Evolutionary conservation across 768 basidiomycete species (phyloP).

Genomic region (Mycena rosella): DNA sequence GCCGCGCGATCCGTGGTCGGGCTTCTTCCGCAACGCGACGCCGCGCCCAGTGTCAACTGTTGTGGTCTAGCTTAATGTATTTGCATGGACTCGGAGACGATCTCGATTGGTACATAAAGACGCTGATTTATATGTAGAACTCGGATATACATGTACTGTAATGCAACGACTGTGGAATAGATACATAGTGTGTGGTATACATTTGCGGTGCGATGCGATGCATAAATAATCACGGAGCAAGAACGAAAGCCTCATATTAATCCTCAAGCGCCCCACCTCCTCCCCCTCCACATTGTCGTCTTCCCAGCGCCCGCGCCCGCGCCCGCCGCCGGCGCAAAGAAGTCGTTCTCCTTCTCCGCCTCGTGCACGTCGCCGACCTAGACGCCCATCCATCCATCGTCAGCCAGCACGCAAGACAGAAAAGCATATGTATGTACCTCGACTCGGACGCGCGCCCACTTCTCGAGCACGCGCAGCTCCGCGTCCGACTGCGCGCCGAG

Average conservation of each 20-base stretch:
- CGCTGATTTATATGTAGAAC: not conserved
- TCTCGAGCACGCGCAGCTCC: slow-evolving; percentile 21
- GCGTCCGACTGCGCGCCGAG: slow-evolving; percentile 16
- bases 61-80: too few relatives aligned
- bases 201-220: not conserved
- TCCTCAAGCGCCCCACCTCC: slow-evolving; percentile 6
- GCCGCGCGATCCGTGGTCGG: not conserved
- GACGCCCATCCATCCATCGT: too few relatives aligned
- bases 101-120: too few relatives aligned
- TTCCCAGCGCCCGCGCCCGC: not conserved
- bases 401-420: too few relatives aligned
- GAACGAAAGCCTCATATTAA: not conserved
- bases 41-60: not conserved
- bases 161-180: not conserved
- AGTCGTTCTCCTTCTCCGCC: too few relatives aligned
- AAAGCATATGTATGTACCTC: too few relatives aligned
- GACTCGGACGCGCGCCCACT: slow-evolving; percentile 22
- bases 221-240: not conserved
- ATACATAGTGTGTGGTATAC: slow-evolving; percentile 11
- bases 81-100: too few relatives aligned
- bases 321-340: not conserved
- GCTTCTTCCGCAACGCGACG: slow-evolving; percentile 2
- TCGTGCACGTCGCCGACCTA: too few relatives aligned
- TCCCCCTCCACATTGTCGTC: slow-evolving; percentile 5
- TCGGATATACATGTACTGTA: not conserved